Conservation (phyloP, 257 asterid genomes). For the Solanum paucissectum region DNA sequence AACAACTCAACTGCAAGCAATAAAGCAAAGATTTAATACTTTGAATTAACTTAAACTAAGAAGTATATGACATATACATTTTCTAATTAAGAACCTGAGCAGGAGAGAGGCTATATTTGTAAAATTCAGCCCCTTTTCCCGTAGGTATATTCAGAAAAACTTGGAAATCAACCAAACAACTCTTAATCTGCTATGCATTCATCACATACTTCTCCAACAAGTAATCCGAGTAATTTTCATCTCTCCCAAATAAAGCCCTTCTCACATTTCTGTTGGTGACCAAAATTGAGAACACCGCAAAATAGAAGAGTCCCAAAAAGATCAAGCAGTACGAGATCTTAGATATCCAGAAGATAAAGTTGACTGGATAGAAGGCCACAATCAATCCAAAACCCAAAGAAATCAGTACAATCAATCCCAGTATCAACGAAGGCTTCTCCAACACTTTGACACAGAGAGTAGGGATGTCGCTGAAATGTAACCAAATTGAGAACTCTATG, state of each 20-base stretch:
- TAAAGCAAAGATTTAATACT: background rate
- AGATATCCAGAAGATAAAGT: conserved; percentile 36
- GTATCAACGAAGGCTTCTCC: conserved; percentile 30
- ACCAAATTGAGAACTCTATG: conserved; percentile 34
- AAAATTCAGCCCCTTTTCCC: background rate
- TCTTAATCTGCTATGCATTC: conserved; percentile 31
- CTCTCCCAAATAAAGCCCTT: conserved; percentile 12
- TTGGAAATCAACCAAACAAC: conserved; percentile 36
- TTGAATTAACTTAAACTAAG: background rate
- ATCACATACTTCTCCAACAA: conserved; percentile 52
- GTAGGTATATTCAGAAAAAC: conserved; percentile 16
- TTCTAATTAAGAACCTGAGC: conserved; percentile 24
- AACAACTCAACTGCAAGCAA: background rate
- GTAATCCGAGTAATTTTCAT: conserved; percentile 42
- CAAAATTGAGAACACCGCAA: conserved; percentile 38
- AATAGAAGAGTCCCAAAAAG: conserved; percentile 19
- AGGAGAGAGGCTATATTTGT: conserved; percentile 14
- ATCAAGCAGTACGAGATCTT: conserved; percentile 17
- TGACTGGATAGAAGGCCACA: conserved; percentile 27
- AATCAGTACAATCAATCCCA: conserved; percentile 31
- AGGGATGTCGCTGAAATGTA: conserved; percentile 6
- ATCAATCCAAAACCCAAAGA: conserved; percentile 36
- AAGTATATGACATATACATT: background rate
- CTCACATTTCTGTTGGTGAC: conserved; percentile 46
- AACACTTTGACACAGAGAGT: conserved; percentile 37